These are phyloP conservation scores for Metarhizium sp. DNA, from an alignment of 2,329 filamentous ascomycete genomes.

Conservation along the genomic window DNA sequence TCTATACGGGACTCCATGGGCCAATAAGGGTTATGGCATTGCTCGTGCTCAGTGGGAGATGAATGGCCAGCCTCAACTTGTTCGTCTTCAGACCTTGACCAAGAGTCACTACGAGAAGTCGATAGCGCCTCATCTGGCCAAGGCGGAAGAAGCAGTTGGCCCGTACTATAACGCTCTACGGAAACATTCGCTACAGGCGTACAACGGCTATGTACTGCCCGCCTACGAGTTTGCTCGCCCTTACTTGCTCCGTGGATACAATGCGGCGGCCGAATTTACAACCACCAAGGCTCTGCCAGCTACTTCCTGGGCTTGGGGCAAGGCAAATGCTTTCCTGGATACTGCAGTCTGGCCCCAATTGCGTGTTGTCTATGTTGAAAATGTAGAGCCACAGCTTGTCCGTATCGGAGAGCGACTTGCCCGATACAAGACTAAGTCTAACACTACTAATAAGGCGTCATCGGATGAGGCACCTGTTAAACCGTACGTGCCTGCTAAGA, in stretches of 20 bases:
- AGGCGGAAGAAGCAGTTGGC: conserved; percentile 42
- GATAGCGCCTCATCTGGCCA: conserved; percentile 65
- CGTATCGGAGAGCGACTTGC: conserved; percentile 87
- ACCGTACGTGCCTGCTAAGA: neutral
- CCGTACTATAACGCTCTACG: conserved; percentile 67
- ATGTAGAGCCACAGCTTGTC: conserved; percentile 89
- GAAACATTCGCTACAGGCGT: conserved; percentile 56
- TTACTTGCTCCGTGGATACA: conserved; percentile 61
- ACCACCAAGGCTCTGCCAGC: conserved; percentile 64
- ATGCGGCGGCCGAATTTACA: conserved; percentile 55
- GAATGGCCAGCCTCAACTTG: conserved; percentile 65
- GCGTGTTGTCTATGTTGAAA: conserved; percentile 73
- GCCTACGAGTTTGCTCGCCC: conserved; percentile 66
- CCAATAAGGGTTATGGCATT: conserved; percentile 58
- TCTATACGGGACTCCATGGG: conserved; percentile 66
- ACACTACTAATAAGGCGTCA: conserved; percentile 13
- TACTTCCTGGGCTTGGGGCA: conserved; percentile 59
- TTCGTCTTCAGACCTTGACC: conserved; percentile 51
- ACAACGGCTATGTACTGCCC: conserved; percentile 65
- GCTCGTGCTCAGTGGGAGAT: conserved; percentile 68
- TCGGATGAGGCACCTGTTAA: neutral
- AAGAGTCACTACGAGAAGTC: conserved; percentile 59
- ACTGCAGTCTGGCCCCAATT: conserved; percentile 74
- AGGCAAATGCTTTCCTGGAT: conserved; percentile 61
- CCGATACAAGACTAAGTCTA: conserved; percentile 46